Evolutionary conservation across 2,329 filamentous ascomycete genomes (phyloP), one percentile per base, ranked within the genome.

Genomic region (Diaporthe australafricana): DNA sequence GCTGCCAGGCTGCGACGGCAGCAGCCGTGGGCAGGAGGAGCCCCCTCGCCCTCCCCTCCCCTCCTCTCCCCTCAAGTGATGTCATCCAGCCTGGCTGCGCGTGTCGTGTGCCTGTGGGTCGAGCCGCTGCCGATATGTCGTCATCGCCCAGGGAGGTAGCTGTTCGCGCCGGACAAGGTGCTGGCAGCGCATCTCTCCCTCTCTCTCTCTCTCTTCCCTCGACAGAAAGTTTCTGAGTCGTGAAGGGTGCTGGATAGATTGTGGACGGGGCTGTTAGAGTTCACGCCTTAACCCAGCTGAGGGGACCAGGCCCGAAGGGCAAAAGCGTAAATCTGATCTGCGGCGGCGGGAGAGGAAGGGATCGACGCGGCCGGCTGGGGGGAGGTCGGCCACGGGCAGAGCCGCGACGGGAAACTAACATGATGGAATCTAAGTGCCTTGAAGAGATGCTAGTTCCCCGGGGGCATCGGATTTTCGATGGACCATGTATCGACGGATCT

Each of bases 381-480:
- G 47, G 48, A 22, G 60, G 42, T 35, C 30, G 60, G 60, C 30
- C 48, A 38, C 60, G 45, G 60, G 60, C 60, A 65, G 42, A 50
- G 60, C 60, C 60, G 60, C 45, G 42, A n/a, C 45, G 60, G 60
- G 42, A 35, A 45, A 57, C 55, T 56, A 56, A 50, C n/a, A 65
- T n/a, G 45, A 48, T 62, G 56, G 38, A 42, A 62, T 62, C 38
- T 4, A 62, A 4, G 56, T 45, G 35, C 56, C 12, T 62, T 62
- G 5, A 35, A 35, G 5, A 35, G 32, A 35, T 9, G 9, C 57
- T 63, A 63, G 40, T 40, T 30, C 57, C 32, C 1, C 32, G 11
- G 40, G 17, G 40, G 25, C 56, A 47, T 20, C 25, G 27, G 30
- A 22, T 38, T 27, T 14, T 25, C 12, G 27, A 25, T 20, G 42